Percentiles rank a stretch among this genome's conserved stretches.
Conservation (phyloP, 352 stramenopile species). For the Phytophthora quininea region DNA sequence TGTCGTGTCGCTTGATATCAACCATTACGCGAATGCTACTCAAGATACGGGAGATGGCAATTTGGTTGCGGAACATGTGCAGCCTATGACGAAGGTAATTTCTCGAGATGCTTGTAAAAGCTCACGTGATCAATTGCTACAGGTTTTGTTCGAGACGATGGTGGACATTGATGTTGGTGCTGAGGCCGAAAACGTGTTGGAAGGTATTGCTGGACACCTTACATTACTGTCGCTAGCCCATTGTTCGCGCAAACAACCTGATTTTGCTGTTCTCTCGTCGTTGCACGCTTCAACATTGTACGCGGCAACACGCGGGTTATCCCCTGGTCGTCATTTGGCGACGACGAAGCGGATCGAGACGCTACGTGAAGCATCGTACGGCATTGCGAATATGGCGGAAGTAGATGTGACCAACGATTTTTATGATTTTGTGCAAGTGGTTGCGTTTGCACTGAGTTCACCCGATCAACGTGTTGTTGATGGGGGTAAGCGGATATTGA, state of each 20-base stretch:
- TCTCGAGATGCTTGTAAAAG: constrained; percentile 50
- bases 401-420: constrained; percentile 63
- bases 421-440: constrained; percentile 63
- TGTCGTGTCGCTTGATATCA: constrained; percentile 62
- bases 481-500: constrained; percentile 51
- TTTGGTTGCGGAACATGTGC: constrained; percentile 21
- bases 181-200: constrained; percentile 61
- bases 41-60: constrained; percentile 22
- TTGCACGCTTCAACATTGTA: constrained; percentile 78
- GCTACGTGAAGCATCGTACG: constrained; percentile 76
- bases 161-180: constrained; percentile 77
- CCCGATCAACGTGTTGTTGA: constrained; percentile 65
- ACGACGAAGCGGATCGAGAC: constrained; percentile 84
- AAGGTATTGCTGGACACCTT: constrained; percentile 62
- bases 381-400: constrained; percentile 60
- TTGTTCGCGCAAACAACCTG: constrained; percentile 60
- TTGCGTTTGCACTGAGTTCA: constrained; percentile 73
- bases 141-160: constrained; percentile 73
- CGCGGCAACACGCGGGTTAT: constrained; percentile 77
- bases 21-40: constrained; percentile 30
- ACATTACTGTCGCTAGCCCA: constrained; percentile 51
- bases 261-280: constrained; percentile 75
- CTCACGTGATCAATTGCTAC: constrained; percentile 58
- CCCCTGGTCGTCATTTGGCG: constrained; percentile 75
- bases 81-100: constrained; percentile 51